Evolutionary conservation across 2,329 filamentous ascomycete species (phyloP).

Genomic region (Kalmusia sp.): DNA sequence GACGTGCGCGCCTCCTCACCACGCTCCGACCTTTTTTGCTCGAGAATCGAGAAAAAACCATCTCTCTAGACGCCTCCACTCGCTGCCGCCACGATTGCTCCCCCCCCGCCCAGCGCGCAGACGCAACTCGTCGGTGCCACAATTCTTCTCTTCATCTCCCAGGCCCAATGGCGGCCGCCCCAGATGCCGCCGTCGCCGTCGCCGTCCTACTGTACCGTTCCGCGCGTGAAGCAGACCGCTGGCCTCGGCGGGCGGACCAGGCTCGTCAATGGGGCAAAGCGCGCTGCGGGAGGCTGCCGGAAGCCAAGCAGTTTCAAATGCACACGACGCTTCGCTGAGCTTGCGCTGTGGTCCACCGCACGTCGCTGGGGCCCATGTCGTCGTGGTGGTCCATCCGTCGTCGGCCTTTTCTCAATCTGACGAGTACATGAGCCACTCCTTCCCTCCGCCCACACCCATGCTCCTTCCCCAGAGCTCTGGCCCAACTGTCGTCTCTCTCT

Average conservation of each 20-base stretch:
- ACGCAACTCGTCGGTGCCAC: no score
- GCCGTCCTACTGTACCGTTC: constrained; percentile 8
- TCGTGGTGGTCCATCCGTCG: constrained; percentile 16
- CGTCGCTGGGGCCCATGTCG: no score
- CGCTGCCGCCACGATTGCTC: background rate
- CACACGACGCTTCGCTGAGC: constrained; percentile 37
- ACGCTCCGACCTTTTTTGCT: no score
- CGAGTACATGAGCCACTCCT: constrained; percentile 28
- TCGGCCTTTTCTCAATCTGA: background rate
- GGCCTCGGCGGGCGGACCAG: constrained; percentile 30
- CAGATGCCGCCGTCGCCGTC: constrained; percentile 10
- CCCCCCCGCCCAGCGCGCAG: no score
- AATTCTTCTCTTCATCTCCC: no score
- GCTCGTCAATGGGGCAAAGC: constrained; percentile 32
- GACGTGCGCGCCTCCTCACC: constrained; percentile 5
- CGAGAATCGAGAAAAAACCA: background rate
- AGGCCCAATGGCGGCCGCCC: constrained; percentile 3
- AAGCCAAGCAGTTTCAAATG: constrained; percentile 48
- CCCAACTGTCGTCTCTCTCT: constrained; percentile 11
- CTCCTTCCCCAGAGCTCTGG: constrained; percentile 16
- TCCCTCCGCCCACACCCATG: constrained; percentile 11
- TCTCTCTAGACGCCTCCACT: background rate
- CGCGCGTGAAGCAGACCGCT: constrained; percentile 29
- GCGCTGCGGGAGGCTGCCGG: constrained; percentile 32
- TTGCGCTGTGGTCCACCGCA: no score